A percentile compares a stretch with the other conserved stretches of the same genome.
Conservation (phyloP, 352 stramenopile species). For the Phytophthora melonis region DNA sequence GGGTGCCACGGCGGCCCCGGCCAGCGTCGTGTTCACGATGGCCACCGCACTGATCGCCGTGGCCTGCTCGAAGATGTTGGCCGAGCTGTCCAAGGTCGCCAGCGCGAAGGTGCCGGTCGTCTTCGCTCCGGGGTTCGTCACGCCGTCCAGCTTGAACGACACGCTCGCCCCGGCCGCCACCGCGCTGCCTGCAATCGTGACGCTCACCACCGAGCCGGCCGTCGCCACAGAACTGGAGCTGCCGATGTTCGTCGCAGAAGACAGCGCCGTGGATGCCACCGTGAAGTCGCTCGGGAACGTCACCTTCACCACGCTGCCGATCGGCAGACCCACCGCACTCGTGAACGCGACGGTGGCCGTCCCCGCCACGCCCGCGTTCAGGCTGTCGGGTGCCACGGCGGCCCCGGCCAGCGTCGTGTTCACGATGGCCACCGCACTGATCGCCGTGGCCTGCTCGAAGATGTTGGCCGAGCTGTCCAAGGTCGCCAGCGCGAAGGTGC, state of each 20-base stretch:
- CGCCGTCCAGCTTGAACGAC: slow-evolving; percentile 54
- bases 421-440: slow-evolving; percentile 29
- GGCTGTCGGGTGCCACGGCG: slow-evolving; percentile 33
- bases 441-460: slow-evolving; percentile 9
- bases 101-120: slow-evolving; percentile 51
- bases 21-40: slow-evolving; percentile 36
- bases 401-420: slow-evolving; percentile 20
- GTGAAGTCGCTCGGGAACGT: slow-evolving; percentile 51
- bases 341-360: slow-evolving; percentile 48
- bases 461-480: slow-evolving; percentile 37
- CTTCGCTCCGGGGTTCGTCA: slow-evolving; percentile 63
- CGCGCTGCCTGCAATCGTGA: slow-evolving; percentile 37
- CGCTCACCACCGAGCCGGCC: slow-evolving; percentile 30
- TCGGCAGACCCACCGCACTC: slow-evolving; percentile 42
- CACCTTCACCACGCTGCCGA: slow-evolving; percentile 45
- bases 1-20: slow-evolving; percentile 20
- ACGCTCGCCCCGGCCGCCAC: slow-evolving; percentile 37
- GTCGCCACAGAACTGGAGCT: slow-evolving; percentile 33
- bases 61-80: slow-evolving; percentile 13
- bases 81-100: slow-evolving; percentile 43
- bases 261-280: slow-evolving; percentile 35
- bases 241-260: slow-evolving; percentile 37
- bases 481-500: slow-evolving; percentile 47
- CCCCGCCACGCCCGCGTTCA: slow-evolving; percentile 40
- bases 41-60: slow-evolving; percentile 1